A percentile compares a stretch with the other conserved stretches of the same genome.
These are phyloP conservation scores for Cochlearia excelsa DNA, from an alignment of 345 rosid species.

Conservation along the genomic window DNA sequence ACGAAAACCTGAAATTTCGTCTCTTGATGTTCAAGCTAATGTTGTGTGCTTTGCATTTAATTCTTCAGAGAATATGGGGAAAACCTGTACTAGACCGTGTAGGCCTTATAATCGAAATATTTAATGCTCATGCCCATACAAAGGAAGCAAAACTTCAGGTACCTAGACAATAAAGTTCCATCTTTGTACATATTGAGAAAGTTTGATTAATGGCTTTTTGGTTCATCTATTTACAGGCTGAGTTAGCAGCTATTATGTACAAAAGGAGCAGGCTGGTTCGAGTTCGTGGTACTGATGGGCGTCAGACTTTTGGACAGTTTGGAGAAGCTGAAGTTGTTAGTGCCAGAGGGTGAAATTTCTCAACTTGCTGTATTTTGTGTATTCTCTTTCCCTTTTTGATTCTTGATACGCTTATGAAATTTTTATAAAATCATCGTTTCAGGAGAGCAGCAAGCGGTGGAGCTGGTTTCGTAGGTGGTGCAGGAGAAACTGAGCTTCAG, in stretches of 20 bases:
- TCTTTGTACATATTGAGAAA: background rate
- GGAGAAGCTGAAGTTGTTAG: conserved; percentile 99
- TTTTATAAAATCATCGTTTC: conserved; percentile 27
- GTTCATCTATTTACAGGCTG: conserved; percentile 52
- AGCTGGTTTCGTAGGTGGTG: conserved; percentile 87
- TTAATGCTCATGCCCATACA: conserved; percentile 92
- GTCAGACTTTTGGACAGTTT: conserved; percentile 62
- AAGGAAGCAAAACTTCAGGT: conserved; percentile 97
- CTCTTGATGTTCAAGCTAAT: conserved; percentile 11
- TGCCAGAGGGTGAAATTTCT: conserved; percentile 77
- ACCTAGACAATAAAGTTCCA: conserved; percentile 11
- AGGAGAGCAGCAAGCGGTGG: conserved; percentile 94
- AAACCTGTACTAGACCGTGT: conserved; percentile 90
- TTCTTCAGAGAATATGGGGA: conserved; percentile 60
- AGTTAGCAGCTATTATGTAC: conserved; percentile 86
- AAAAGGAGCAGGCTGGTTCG: conserved; percentile 92
- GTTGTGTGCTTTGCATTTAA: conserved; percentile 1
- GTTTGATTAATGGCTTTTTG: conserved; percentile 12
- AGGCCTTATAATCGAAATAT: conserved; percentile 91
- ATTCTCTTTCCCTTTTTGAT: background rate
- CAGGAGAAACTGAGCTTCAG: conserved; percentile 99
- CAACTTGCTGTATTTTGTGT: conserved; percentile 7
- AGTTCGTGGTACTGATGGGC: conserved; percentile 69
- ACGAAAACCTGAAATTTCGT: background rate
- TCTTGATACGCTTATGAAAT: conserved; percentile 7